Base-by-base conservation (phyloP, 176 grass and related monocot species). In the Musa schizocarpa region DNA sequence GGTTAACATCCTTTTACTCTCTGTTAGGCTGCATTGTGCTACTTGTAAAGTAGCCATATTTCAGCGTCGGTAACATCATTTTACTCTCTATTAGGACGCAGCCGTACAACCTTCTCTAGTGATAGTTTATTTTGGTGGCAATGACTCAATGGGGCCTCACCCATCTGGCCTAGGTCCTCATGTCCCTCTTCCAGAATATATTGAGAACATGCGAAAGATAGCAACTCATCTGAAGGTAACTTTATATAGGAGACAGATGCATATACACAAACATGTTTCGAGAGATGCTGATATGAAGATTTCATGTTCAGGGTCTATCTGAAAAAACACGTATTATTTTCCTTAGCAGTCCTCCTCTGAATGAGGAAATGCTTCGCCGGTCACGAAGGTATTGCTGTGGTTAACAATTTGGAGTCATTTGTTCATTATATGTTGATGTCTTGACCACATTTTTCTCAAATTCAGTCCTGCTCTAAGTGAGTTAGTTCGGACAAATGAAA, bases 91-190 rank as follows among this genome's bases (percentile, higher is more conserved):
- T 50, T 57, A 94, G 87, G 88, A 90, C 68, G 83, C 83, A 56
- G 6, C 67, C 1, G 75, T 88, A 67, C 88, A 88, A 74, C 90
- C 93, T 14, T 86, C 85, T 26, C 71, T 96, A 74, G 87, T 96
- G 56, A 88, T 96, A 74, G 89, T 92, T 84, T 96, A 96, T 75
- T 90, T 96, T 90, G 93, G 93, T 68, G 93, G 89, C 53, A 96
- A 92, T 53, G 93, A 96, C 63, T 92, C 87, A 1, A 84, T 92
- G 54, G 87, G 76, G 54, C 68, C 85, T 51, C 85, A 92, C 71
- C 67, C 83, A 1, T 96, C 89, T 9, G 87, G 85, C 65, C 85
- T 92, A 13, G 87, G 93, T 74, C 83, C 87, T 78, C 93, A 96
- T 77, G 93, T 96, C 50, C 93, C 93, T 7, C 80, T 96, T 79